These are phyloP conservation scores for Ottelia alismoides DNA, from an alignment of 106 monocot genomes.

Conservation along the genomic window DNA sequence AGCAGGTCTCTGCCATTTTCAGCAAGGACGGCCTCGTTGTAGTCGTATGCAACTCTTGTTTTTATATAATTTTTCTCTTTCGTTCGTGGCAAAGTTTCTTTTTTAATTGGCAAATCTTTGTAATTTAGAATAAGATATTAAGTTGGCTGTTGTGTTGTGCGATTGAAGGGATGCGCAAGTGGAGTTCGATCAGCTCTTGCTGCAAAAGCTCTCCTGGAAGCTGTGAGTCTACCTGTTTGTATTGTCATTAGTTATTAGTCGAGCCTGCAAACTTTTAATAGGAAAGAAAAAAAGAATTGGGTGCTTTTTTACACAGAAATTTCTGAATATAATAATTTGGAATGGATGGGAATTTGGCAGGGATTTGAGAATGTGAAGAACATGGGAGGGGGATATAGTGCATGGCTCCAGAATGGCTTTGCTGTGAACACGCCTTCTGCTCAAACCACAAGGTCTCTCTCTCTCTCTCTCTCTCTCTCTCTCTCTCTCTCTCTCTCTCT, in stretches of 20 bases:
- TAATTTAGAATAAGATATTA: neutral
- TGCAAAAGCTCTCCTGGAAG: slow-evolving; percentile 36
- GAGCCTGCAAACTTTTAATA: neutral
- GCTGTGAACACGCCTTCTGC: slow-evolving; percentile 25
- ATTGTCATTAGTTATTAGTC: neutral
- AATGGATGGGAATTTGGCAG: slow-evolving; percentile 20
- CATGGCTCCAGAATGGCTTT: slow-evolving; percentile 44
- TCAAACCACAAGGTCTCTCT: no score
- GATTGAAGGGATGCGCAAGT: slow-evolving; percentile 31
- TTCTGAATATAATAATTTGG: neutral
- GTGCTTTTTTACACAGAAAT: neutral
- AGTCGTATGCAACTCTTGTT: slow-evolving; percentile 23
- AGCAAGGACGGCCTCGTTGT: slow-evolving; percentile 45
- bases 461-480: no score
- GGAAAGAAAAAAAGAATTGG: neutral
- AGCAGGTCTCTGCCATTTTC: slow-evolving; percentile 31
- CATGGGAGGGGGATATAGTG: slow-evolving; percentile 45
- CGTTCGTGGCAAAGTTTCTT: neutral
- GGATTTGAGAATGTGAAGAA: slow-evolving; percentile 57
- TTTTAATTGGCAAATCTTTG: neutral
- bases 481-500: no score
- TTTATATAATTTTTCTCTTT: neutral
- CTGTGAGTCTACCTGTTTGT: slow-evolving; percentile 10
- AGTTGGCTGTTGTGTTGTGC: neutral
- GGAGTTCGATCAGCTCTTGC: slow-evolving; percentile 42